These are phyloP conservation scores for Neodidymelliopsis sp. DNA, from an alignment of 2,329 filamentous ascomycete species.

Conservation along the genomic window DNA sequence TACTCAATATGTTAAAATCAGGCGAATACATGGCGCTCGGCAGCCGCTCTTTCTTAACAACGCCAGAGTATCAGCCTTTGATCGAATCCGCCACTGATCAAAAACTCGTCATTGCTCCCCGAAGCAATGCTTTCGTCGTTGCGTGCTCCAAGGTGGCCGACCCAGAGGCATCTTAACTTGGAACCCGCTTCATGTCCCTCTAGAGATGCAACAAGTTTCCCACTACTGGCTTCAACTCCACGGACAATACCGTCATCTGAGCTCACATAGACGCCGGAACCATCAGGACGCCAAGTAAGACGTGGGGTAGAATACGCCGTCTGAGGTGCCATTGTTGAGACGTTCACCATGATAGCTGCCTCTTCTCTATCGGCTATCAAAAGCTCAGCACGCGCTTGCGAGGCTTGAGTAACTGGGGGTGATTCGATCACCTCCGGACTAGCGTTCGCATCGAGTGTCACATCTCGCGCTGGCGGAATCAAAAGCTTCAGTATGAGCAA, in stretches of 20 bases:
- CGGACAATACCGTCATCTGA: slow-evolving; percentile 69
- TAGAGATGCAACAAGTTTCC: slow-evolving; percentile 62
- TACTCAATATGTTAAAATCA: background rate
- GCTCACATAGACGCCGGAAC: slow-evolving; percentile 69
- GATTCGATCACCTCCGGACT: slow-evolving; percentile 7
- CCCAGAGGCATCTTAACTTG: slow-evolving; percentile 67
- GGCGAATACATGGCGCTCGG: background rate
- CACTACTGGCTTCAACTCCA: slow-evolving; percentile 65
- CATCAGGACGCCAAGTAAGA: slow-evolving; percentile 68
- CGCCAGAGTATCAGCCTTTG: slow-evolving; percentile 66
- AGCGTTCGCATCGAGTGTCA: slow-evolving; percentile 6
- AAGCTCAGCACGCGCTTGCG: slow-evolving; percentile 60
- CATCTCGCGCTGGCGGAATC: slow-evolving; percentile 52
- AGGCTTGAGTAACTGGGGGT: slow-evolving; percentile 55
- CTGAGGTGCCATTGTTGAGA: slow-evolving; percentile 68
- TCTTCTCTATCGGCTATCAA: slow-evolving; percentile 64
- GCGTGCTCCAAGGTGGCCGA: slow-evolving; percentile 53
- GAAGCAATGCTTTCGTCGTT: slow-evolving; percentile 16
- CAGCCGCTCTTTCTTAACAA: background rate
- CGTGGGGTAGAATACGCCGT: slow-evolving; percentile 69
- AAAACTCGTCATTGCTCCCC: slow-evolving; percentile 55
- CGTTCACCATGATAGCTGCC: slow-evolving; percentile 66
- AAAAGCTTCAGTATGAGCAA: slow-evolving; percentile 66
- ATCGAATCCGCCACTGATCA: slow-evolving; percentile 71
- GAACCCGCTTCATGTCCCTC: slow-evolving; percentile 63